Evolutionary conservation across 768 basidiomycete genomes (phyloP).

Genomic region (Auricularia cornea): DNA sequence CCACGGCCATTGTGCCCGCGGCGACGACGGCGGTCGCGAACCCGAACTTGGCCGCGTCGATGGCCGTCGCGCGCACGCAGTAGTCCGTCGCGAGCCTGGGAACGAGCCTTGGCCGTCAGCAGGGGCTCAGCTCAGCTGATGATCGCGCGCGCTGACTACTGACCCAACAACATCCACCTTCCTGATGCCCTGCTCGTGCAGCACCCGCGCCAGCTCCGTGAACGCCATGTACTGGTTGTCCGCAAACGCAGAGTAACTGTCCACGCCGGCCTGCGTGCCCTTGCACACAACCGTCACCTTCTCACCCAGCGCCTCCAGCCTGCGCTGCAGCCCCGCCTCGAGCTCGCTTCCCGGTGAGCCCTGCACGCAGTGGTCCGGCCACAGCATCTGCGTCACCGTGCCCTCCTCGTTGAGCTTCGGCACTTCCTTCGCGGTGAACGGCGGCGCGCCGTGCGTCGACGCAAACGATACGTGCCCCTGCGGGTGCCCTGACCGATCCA

Average conservation of each 20-base stretch:
- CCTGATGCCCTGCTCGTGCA: slow-evolving; percentile 37
- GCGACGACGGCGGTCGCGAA: slow-evolving; percentile 28
- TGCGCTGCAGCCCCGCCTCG: slow-evolving; percentile 43
- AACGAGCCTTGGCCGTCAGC: not conserved
- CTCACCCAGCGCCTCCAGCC: slow-evolving; percentile 27
- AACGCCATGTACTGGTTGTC: slow-evolving; percentile 43
- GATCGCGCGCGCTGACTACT: not conserved
- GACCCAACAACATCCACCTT: slow-evolving; percentile 52
- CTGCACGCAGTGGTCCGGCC: slow-evolving; percentile 77
- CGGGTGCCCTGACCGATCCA: slow-evolving; percentile 26
- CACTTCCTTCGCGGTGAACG: slow-evolving; percentile 32
- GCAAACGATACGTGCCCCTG: slow-evolving; percentile 63
- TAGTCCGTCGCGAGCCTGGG: slow-evolving; percentile 62
- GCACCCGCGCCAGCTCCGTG: slow-evolving; percentile 38
- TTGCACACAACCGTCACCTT: slow-evolving; percentile 21
- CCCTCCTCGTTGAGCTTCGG: slow-evolving; percentile 12
- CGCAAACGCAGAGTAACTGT: slow-evolving; percentile 76
- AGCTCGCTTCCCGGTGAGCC: slow-evolving; percentile 52
- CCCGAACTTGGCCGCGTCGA: slow-evolving; percentile 42
- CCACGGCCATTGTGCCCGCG: slow-evolving; percentile 14
- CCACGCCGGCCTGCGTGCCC: slow-evolving; percentile 51
- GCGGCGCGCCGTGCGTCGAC: slow-evolving; percentile 35
- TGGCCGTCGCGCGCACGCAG: slow-evolving; percentile 56
- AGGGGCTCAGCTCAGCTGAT: not conserved
- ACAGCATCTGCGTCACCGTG: slow-evolving; percentile 48